A percentile compares a stretch with the other conserved stretches of the same genome.
Evolutionary conservation across 1,284 basidiomycete genomes (phyloP).

Genomic region (Boletus mariae): DNA sequence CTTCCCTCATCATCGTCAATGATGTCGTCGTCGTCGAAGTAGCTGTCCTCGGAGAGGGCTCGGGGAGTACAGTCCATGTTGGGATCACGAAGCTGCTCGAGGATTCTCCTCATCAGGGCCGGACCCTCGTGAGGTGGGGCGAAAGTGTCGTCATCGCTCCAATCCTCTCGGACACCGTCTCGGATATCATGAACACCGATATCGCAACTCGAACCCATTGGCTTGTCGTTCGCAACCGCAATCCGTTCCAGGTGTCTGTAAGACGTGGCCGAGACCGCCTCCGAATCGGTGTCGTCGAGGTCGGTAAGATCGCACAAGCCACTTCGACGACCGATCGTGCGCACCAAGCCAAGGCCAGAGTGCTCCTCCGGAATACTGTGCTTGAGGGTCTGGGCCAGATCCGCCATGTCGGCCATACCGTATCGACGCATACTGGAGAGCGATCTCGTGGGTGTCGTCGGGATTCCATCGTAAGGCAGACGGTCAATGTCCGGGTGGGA

Average conservation of each 20-base stretch:
- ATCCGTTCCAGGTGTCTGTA: not conserved
- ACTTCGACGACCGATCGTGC: no score
- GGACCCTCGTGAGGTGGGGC: not conserved
- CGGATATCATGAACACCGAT: not conserved
- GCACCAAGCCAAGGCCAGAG: no score
- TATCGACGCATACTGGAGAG: no score
- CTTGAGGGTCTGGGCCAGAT: no score
- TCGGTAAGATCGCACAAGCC: no score
- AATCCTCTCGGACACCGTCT: not conserved
- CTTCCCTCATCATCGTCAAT: not conserved
- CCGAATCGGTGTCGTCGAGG: no score
- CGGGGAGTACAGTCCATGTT: not conserved
- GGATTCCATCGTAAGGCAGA: not conserved
- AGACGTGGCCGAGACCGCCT: no score
- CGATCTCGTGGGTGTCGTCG: no score
- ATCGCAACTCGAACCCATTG: not conserved
- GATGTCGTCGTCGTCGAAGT: slow-evolving; percentile 1
- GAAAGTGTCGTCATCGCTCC: not conserved
- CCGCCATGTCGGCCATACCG: no score
- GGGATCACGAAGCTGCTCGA: not conserved
- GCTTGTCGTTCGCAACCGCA: not conserved
- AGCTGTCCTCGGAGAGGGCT: not conserved
- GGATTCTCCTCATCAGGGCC: not conserved
- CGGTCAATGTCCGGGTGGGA: no score
- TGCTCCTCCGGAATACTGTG: no score